A percentile compares a stretch with the other conserved stretches of the same genome.
phyloP scores from a whole-genome alignment of 2,329 filamentous ascomycete genomes.

The Myriosclerotinia scirpicola region DNA sequence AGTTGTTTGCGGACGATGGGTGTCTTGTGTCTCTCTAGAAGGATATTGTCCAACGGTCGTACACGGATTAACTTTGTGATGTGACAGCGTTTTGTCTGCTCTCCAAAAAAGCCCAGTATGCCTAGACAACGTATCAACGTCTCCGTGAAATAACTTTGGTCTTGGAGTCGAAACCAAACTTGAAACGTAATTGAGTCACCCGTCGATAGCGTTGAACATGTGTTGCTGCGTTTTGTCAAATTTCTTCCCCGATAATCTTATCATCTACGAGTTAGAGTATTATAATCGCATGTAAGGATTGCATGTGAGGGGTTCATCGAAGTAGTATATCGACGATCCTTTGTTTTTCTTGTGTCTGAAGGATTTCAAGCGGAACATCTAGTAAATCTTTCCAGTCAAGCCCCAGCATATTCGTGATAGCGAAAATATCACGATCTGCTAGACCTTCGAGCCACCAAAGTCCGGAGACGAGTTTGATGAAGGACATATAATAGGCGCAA shows the following conservation, averaged over 20 bases:
- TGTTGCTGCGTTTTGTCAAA: not conserved
- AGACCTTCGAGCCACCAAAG: constrained; percentile 33
- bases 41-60: not conserved
- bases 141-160: not conserved
- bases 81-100: not conserved
- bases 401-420: constrained; percentile 24
- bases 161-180: not conserved
- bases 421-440: constrained; percentile 27
- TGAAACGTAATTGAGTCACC: not conserved
- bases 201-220: not conserved
- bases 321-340: constrained; percentile 35
- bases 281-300: not conserved
- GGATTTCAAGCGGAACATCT: constrained; percentile 25
- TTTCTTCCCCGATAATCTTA: not conserved
- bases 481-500: constrained; percentile 31
- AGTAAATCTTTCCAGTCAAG: constrained; percentile 25
- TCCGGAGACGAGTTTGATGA: constrained; percentile 28
- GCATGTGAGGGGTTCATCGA: constrained; percentile 1
- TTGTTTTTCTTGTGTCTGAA: constrained; percentile 17
- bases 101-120: not conserved
- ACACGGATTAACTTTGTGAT: not conserved
- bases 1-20: not conserved
- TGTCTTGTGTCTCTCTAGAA: not conserved
- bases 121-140: not conserved
- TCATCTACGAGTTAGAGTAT: not conserved